These are phyloP conservation scores for Caryopteris hybrid DNA, from an alignment of 305 asterid genomes.

Conservation along the genomic window DNA sequence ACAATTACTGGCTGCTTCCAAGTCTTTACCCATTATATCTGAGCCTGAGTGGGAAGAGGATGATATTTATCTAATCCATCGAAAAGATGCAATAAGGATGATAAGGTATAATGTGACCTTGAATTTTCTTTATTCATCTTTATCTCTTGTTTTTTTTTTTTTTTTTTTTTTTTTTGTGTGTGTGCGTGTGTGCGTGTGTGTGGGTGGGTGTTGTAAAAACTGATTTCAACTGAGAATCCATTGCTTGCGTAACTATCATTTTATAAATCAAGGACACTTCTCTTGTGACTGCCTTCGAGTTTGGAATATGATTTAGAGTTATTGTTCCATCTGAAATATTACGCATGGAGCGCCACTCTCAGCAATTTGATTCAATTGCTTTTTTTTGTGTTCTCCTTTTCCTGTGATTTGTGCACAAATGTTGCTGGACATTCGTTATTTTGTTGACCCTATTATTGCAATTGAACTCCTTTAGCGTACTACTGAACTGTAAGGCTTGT, in stretches of 20 bases:
- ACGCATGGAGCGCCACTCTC: background rate
- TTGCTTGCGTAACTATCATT: too few relatives aligned
- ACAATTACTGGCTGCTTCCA: constrained; percentile 21
- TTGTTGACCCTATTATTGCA: background rate
- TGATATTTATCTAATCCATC: constrained; percentile 59
- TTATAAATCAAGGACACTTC: too few relatives aligned
- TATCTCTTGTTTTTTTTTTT: too few relatives aligned
- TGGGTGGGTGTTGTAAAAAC: too few relatives aligned
- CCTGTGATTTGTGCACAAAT: background rate
- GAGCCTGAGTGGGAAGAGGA: constrained; percentile 87
- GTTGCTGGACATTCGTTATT: background rate
- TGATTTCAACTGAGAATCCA: too few relatives aligned
- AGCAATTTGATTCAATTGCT: background rate
- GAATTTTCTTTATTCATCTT: too few relatives aligned
- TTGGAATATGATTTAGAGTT: background rate
- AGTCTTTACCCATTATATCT: constrained; percentile 46
- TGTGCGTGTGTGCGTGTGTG: too few relatives aligned
- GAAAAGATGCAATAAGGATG: constrained; percentile 72
- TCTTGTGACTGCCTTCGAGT: too few relatives aligned
- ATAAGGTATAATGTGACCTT: constrained; percentile 42
- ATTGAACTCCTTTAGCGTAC: background rate
- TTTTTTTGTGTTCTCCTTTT: background rate
- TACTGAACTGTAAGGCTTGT: background rate
- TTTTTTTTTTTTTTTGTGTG: too few relatives aligned
- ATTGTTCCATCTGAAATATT: background rate